Evolutionary conservation across 73 alveolate species (phyloP).

Genomic region (Symbiodinium pilosum): DNA sequence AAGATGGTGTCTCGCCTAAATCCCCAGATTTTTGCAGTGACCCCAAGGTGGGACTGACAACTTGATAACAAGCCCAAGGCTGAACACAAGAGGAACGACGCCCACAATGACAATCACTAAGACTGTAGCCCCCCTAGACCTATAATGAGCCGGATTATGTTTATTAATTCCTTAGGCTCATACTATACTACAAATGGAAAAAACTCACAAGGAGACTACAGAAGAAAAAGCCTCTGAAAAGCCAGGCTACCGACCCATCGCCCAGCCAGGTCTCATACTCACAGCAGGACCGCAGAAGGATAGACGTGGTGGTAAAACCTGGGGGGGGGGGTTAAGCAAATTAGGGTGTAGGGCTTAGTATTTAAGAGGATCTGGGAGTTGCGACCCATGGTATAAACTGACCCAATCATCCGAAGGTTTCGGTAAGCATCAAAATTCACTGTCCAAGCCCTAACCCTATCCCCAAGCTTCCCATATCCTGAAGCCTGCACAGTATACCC

Average conservation of each 20-base stretch:
- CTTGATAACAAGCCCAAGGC: too few relatives aligned
- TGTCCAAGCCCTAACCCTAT: too few relatives aligned
- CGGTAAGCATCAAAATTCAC: not conserved
- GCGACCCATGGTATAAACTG: too few relatives aligned
- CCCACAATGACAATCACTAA: too few relatives aligned
- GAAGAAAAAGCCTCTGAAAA: not conserved
- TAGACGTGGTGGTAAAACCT: not conserved
- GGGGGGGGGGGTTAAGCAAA: not conserved
- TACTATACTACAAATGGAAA: too few relatives aligned
- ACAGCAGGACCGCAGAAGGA: not conserved
- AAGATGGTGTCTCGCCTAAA: too few relatives aligned
- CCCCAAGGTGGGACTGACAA: too few relatives aligned
- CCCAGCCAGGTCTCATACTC: constrained; percentile 6
- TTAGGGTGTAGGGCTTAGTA: not conserved
- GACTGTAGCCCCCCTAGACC: too few relatives aligned
- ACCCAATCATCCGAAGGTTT: not conserved
- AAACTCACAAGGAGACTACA: not conserved
- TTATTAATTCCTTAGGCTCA: too few relatives aligned
- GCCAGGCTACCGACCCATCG: not conserved
- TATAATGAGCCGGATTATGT: too few relatives aligned
- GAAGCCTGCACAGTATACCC: not conserved
- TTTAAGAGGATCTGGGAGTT: not conserved
- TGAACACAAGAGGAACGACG: too few relatives aligned
- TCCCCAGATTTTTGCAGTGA: too few relatives aligned
- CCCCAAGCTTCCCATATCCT: not conserved